Conservation (phyloP, 1,284 basidiomycete species). For the Mycena sp. region DNA sequence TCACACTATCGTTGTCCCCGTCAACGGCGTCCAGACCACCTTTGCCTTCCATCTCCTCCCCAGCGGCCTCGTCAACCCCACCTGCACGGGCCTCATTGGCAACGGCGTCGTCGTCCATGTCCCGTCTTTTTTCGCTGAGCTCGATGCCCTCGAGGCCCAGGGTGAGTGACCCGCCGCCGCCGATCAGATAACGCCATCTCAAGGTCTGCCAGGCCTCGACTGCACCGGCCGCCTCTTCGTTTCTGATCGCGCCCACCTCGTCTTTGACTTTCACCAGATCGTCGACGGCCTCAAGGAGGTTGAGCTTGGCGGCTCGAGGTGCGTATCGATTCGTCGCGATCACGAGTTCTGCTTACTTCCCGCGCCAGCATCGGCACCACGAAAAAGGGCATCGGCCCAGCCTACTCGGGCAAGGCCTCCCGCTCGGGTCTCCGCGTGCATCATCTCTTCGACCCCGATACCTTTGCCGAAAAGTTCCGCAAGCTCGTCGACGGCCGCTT, state of each 20-base stretch:
- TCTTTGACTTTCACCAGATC: slow-evolving; percentile 99
- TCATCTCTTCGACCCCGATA: slow-evolving; percentile 91
- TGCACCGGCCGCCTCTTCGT: slow-evolving; percentile 90
- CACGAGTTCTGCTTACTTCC: slow-evolving; percentile 11
- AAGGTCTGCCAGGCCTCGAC: slow-evolving; percentile 90
- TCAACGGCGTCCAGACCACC: slow-evolving; percentile 78
- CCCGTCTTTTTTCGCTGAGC: slow-evolving; percentile 94
- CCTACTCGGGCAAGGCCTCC: slow-evolving; percentile 97
- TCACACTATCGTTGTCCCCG: slow-evolving; percentile 94
- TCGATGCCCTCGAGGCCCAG: slow-evolving; percentile 88
- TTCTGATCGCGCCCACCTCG: slow-evolving; percentile 96
- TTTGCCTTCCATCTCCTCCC: slow-evolving; percentile 98
- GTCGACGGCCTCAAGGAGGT: slow-evolving; percentile 99
- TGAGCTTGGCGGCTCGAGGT: slow-evolving; percentile 92
- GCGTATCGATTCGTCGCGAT: slow-evolving; percentile 29
- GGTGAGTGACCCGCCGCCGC: too few species aligned
- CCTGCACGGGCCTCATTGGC: slow-evolving; percentile 90
- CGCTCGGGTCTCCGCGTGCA: slow-evolving; percentile 96
- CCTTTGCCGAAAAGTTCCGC: slow-evolving; percentile 93
- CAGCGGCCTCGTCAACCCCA: slow-evolving; percentile 93
- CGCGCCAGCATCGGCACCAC: slow-evolving; percentile 92
- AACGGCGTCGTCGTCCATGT: slow-evolving; percentile 95
- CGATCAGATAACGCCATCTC: too few species aligned
- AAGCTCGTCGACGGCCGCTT: slow-evolving; percentile 96
- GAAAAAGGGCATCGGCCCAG: slow-evolving; percentile 97